Evolutionary conservation across 2,329 filamentous ascomycete species (phyloP), one percentile per base, ranked within the genome.

Genomic region (Ambrosiella cleistominuta): DNA sequence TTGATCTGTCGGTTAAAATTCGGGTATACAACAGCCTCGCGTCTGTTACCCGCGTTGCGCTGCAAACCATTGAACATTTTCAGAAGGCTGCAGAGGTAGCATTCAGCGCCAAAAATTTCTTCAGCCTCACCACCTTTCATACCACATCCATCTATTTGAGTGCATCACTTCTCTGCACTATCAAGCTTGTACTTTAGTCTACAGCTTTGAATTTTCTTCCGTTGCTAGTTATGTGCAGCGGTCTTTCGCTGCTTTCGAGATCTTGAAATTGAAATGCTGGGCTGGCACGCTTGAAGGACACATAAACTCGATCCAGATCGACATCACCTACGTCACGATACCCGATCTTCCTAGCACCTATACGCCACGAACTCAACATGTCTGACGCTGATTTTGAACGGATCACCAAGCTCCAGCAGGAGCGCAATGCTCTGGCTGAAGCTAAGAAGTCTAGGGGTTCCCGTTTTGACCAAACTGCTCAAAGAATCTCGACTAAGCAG

Each of bases 351-450:
- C 27, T 45, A 44, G 38, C 40, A 45, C 13, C 45, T 40, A 40
- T 36, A 2, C 12, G n/a, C 17, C 38, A 13, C 17, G 3, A 40
- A 37, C 64, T 63, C 70, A 78, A 69, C 65, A 83, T 84, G 80
- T 82, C 80, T 72, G 79, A 83, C 75, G 84, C 86, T 71, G 88
- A 94, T 72, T 93, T 95, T 72, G 87, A 93, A 68, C 79, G 83
- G 67, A 86, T 95, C 71, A 83, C 83, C 73, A 85, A 83, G 76
- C 84, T 91, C 69, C 89, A 95, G 77, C 84, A 86, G 71, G 89
- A 95, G 85, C 88, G 90, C 70, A 95, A 95, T 72, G 85, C 85
- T 70, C 77, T 80, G 66, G 79, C 85, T 66, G 81, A 83, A 66
- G 78, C 76, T 63, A 93, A 88, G 76, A 90, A 90, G 75, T 51